Conservation (phyloP, 106 monocot species). For the Agapanthus africanus region DNA sequence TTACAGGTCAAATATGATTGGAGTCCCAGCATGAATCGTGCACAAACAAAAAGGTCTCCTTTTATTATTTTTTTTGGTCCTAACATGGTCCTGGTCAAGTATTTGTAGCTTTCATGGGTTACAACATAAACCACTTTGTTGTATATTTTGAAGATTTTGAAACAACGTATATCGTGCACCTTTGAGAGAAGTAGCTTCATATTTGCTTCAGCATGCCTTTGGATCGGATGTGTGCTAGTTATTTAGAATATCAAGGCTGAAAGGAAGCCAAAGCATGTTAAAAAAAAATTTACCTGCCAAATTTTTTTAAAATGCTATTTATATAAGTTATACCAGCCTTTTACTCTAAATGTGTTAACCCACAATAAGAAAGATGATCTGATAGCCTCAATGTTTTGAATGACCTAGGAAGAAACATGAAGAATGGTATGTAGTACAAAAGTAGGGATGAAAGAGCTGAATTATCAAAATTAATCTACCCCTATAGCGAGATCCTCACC, state of each 20-base stretch:
- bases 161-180: neutral
- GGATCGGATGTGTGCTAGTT: neutral
- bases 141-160: neutral
- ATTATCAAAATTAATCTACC: too few relatives aligned
- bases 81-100: neutral
- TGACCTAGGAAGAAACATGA: too few relatives aligned
- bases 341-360: too few relatives aligned
- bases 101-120: neutral
- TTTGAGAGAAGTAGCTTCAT: neutral
- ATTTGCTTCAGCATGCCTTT: neutral
- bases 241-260: neutral
- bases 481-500: too few relatives aligned
- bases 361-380: too few relatives aligned
- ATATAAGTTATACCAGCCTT: too few relatives aligned
- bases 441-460: too few relatives aligned
- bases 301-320: neutral
- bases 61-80: neutral
- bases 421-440: too few relatives aligned
- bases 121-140: neutral
- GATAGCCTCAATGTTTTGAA: too few relatives aligned
- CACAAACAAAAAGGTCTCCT: neutral
- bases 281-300: neutral
- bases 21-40: neutral
- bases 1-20: neutral
- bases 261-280: neutral